Base-by-base conservation (phyloP, 139 green algal genomes). In the Astrephomene gubernaculifera region DNA sequence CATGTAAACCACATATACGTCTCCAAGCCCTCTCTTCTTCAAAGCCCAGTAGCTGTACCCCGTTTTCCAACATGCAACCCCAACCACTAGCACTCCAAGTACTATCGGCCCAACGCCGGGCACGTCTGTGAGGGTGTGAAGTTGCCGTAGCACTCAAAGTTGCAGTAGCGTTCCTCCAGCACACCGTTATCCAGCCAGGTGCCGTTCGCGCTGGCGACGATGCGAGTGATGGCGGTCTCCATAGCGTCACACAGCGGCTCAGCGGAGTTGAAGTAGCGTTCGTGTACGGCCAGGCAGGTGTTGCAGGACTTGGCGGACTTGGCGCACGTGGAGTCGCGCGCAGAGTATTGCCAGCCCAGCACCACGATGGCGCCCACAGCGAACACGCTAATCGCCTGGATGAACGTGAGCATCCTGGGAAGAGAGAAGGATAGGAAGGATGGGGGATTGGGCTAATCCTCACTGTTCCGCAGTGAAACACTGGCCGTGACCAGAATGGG, bases 231-330 rank as follows among this genome's bases (percentile, higher is more conserved):
- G n/a, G 63, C 78, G 12, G 6, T 44, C 63, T 84, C 61, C 31
- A 71, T 44, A 43, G 78, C 33, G 1, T 31, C 29, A 63, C 78
- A 84, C n/a, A 64, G 21, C n/a, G 78, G 78, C 63, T 84, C 78
- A 0, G 33, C 24, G 43, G 61, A 65, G 4, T 17, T 24, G 33
- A 84, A 84, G 78, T 84, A 84, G 43, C 78, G 61, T 43, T 74
- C 78, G 61, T 74, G 63, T 25, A 84, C 78, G 0, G 60, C 61
- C 1, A 74, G 60, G 57, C 75, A 83, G 57, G 60, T 83, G 57
- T 43, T 83, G 75, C 75, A 83, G 57, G 75, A 61, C 57, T 83
- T 83, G 38, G 57, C 63, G 29, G 61, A 14, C 78, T 84, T 84
- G 43, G 45, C 65, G 78, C 78, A 84, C 19, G 33, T 74, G 61